Percentiles rank a stretch among this genome's conserved stretches.
Conservation (phyloP, 2,329 filamentous ascomycete genomes). For the Pochonia chlamydosporia region DNA sequence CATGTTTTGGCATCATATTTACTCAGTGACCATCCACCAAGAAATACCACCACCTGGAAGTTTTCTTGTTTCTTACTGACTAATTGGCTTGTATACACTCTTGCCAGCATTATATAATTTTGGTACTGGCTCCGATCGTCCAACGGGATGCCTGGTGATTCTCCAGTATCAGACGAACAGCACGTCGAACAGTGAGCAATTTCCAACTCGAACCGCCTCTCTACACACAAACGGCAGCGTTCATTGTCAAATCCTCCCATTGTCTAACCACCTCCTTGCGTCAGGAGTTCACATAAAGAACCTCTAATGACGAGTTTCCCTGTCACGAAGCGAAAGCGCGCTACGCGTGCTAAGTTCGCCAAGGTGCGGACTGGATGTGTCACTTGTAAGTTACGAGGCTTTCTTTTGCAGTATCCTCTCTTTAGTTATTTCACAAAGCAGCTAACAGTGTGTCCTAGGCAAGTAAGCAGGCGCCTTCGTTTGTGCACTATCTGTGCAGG, state of each 20-base stretch:
- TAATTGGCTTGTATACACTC: background rate
- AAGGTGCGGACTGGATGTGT: constrained; percentile 26
- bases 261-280: background rate
- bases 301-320: constrained; percentile 12
- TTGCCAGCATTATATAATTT: background rate
- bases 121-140: background rate
- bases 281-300: constrained; percentile 4
- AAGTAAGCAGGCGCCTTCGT: constrained; percentile 5
- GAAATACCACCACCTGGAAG: background rate
- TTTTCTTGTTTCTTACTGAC: background rate
- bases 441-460: constrained; percentile 5
- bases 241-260: background rate
- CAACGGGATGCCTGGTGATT: constrained; percentile 1
- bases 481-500: background rate
- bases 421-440: background rate
- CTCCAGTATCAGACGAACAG: background rate
- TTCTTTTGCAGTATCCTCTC: background rate
- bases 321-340: constrained; percentile 9
- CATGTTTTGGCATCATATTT: background rate
- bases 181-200: constrained; percentile 1
- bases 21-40: background rate
- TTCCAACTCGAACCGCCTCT: background rate
- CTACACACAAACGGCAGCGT: background rate
- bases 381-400: constrained; percentile 21
- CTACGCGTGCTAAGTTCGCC: constrained; percentile 21